Evolutionary conservation across 2,329 filamentous ascomycete species (phyloP).

Genomic region (Fusarium sp.): DNA sequence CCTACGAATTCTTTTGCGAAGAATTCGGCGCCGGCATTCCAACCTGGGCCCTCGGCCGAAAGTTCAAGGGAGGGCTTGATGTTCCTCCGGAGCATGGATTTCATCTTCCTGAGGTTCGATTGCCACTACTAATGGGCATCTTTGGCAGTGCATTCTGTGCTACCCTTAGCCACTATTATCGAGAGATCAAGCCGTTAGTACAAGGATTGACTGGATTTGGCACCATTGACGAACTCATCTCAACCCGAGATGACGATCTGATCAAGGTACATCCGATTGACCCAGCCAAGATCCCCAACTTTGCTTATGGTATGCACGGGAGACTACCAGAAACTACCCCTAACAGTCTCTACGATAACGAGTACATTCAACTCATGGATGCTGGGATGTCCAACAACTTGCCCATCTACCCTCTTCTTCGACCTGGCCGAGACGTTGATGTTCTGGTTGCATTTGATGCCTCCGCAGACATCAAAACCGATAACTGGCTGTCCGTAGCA

Average conservation of each 20-base stretch:
- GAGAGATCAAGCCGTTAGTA: conserved; percentile 87
- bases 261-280: conserved; percentile 95
- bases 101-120: conserved; percentile 83
- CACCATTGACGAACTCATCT: conserved; percentile 83
- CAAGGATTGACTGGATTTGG: conserved; percentile 78
- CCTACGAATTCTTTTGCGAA: conserved; percentile 95
- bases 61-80: conserved; percentile 75
- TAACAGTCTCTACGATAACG: conserved; percentile 74
- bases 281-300: conserved; percentile 91
- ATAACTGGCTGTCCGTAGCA: conserved; percentile 95
- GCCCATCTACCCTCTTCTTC: conserved; percentile 91
- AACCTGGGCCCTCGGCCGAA: conserved; percentile 90
- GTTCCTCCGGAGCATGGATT: conserved; percentile 68
- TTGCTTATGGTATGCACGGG: conserved; percentile 81
- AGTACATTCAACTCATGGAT: conserved; percentile 89
- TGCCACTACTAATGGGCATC: conserved; percentile 89
- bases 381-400: conserved; percentile 99
- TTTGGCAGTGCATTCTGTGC: conserved; percentile 98
- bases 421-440: conserved; percentile 88
- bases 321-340: conserved; percentile 82
- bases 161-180: conserved; percentile 95
- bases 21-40: conserved; percentile 92
- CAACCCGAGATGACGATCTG: conserved; percentile 83
- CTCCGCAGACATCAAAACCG: conserved; percentile 89
- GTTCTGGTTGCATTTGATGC: conserved; percentile 94